Evolutionary conservation across 1,139 yeast species (phyloP).

Genomic region (Debaryomycetaceae sp.): DNA sequence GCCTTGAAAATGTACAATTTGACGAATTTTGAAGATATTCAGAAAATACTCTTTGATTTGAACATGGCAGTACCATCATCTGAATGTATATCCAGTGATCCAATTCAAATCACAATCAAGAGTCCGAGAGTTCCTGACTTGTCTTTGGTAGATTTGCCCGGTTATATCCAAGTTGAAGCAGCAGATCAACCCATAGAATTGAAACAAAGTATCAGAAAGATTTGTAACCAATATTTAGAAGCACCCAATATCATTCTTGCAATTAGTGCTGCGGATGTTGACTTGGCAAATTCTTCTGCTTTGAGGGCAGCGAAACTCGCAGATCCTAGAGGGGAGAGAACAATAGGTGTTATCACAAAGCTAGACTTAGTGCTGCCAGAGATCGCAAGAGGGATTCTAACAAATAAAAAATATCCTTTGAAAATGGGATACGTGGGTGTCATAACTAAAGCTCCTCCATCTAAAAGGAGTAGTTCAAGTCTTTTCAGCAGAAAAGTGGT

Average conservation of each 20-base stretch:
- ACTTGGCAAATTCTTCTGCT: conserved; percentile 93
- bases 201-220: conserved; percentile 69
- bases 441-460: conserved; percentile 70
- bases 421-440: conserved; percentile 98
- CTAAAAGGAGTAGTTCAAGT: conserved; percentile 14
- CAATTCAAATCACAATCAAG: conserved; percentile 84
- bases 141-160: conserved; percentile 93
- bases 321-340: conserved; percentile 92
- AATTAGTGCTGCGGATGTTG: conserved; percentile 96
- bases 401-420: conserved; percentile 81
- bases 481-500: conserved; percentile 35
- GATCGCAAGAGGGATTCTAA: conserved; percentile 63
- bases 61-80: conserved; percentile 87
- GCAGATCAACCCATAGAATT: conserved; percentile 90
- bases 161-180: conserved; percentile 95
- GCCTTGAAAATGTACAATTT: conserved; percentile 77
- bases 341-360: conserved; percentile 94
- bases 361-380: conserved; percentile 83
- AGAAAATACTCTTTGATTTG: conserved; percentile 76
- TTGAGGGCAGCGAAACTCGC: conserved; percentile 87
- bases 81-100: conserved; percentile 86
- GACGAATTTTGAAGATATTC: conserved; percentile 86
- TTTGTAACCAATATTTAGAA: conserved; percentile 83
- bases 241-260: conserved; percentile 94
- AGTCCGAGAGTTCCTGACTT: conserved; percentile 94